Evolutionary conservation across 2,329 filamentous ascomycete genomes (phyloP), one percentile per base, ranked within the genome.

Genomic region (Claviceps capensis): DNA sequence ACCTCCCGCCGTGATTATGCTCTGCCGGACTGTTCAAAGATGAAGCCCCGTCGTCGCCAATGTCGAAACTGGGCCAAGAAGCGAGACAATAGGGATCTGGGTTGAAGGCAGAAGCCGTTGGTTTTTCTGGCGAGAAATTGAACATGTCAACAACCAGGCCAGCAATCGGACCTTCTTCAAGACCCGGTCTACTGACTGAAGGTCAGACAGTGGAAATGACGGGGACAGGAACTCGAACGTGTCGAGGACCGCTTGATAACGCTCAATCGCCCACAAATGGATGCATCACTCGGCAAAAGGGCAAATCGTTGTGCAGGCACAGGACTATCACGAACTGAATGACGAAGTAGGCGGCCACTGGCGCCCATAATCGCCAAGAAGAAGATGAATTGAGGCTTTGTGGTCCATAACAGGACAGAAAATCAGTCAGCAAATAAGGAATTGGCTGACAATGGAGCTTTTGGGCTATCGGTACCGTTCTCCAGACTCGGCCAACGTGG

Each of bases 131-230:
- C 52, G 61, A 54, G 58, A 65, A 63, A 59, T 69, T 63, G 57
- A 67, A 69, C 67, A 69, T 69, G 62, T 62, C 65, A 63, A 64
- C 61, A 55, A 54, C 54, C 57, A 59, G 60, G 61, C 62, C 59
- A 61, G 57, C 59, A 60, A 61, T 63, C 60, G 54, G 63, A 62
- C 58, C 58, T 56, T 19, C 54, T 51, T 36, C 49, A 55, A 56
- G 51, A 63, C 59, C 61, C 62, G 58, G 62, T 64, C 64, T 55
- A 61, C 59, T 62, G 63, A 63, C 64, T 62, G 57, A 54, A 56
- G 55, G 60, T 56, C 64, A 62, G 64, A 64, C 65, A 60, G 61
- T 65, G 61, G 64, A 59, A 62, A 60, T 62, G 63, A 65, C 65
- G 60, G 61, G 64, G 61, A 64, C 60, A 62, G 61, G 62, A 63